Base-by-base conservation (phyloP, 345 rosid genomes). In the Eucalyptus sideroxylon region DNA sequence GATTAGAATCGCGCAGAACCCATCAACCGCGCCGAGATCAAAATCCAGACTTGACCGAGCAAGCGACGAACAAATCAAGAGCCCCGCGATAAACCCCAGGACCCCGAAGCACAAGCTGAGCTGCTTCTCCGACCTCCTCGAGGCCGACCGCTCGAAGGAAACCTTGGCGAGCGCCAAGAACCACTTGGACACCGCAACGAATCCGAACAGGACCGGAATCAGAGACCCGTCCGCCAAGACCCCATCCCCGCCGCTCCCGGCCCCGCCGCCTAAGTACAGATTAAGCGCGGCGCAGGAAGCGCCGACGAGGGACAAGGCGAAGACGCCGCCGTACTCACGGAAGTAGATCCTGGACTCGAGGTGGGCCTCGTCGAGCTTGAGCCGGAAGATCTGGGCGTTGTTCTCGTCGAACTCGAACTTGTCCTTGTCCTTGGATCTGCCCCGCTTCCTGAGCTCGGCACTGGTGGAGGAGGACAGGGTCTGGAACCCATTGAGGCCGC, bases 341-440 rank as follows among this genome's bases (percentile, higher is more conserved):
- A 92, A 97, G 85, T 92, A 96, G 86, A 98, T 91, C 40, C 98
- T 93, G 27, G 98, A 92, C 89, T 92, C 95, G 88, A 97, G 97
- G 90, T 95, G 98, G 86, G 90, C 94, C 86, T 95, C 94, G 60
- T 98, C 99, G 88, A 98, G 99, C 89, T 94, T 98, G 60, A 98
- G 91, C 56, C 99, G 91, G 89, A 98, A 97, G 96, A 96, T 97
- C 98, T 96, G 99, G 45, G 99, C 99, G 88, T 95, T 95, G 94
- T 88, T 93, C 87, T 97, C 99, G 91, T 96, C 99, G 92, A 97
- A 97, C 89, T 97, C 98, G 85, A 94, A 93, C 91, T 95, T 95
- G 16, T 95, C 98, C 91, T 95, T 95, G 16, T 95, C 98, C 87
- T 95, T 97, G 89, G 98, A 93, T 93, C 95, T 93, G 72, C 86